Base-by-base conservation (phyloP, 495 filamentous ascomycete species). In the Aspergillus sclerotiicarbonarius region DNA sequence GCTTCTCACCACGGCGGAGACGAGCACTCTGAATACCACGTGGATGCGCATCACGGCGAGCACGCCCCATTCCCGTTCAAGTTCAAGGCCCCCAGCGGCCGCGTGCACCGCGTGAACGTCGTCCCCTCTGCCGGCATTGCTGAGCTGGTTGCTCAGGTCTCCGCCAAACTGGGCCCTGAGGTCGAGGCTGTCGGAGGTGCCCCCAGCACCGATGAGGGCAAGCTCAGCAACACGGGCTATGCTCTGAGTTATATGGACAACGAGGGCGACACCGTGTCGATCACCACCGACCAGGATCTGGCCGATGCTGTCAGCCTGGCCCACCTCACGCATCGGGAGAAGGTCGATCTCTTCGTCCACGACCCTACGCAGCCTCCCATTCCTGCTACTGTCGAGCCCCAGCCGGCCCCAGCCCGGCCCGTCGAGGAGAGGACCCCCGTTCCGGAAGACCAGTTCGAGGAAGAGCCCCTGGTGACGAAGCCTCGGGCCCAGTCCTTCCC, bases 261-360 rank as follows among this genome's bases (percentile, higher is more conserved):
- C 62, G 94, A 99, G 65, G 95, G 94, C 39, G 94, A 99, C 67
- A 92, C 93, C 8, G 94, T 99, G 19, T 96, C 92, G 47, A 95
- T 99, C 69, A 99, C 95, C 25, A 97, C 92, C 0, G 92, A 97
- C 67, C 86, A 89, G 55, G 94, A 99, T 68, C 83, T 99, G 37
- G 70, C 93, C 4, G 94, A 99, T 70, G 92, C 94, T 5, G 91
- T 99, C 57, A 75, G 84, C 12, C 82, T 97, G 29, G 87, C 95
- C 3, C 87, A 89, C 46, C 87, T 87, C 15, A 80, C 83, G 46
- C 85, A 76, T 54, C 84, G 84, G 37, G 93, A 96, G 55, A 99
- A 98, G 80, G 94, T 99, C 31, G 93, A 99, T 62, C 79, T 99
- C 10, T 98, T 96, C 65, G 92, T 99, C 51, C 94, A 98, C 67